These are phyloP conservation scores for Funneliformis geosporum DNA, from an alignment of 192 early-diverging fungal genomes.

Conservation along the genomic window DNA sequence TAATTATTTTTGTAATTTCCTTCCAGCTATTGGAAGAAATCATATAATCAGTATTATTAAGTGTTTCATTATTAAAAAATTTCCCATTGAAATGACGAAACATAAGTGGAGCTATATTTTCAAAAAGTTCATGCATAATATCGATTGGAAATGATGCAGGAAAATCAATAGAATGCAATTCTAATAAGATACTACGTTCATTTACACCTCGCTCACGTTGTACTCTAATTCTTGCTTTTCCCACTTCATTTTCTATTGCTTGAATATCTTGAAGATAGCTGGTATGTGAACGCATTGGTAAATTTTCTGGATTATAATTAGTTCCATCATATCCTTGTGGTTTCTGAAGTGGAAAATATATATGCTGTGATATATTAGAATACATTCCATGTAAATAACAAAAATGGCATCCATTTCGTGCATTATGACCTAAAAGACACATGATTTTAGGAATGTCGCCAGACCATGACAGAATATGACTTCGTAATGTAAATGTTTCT, in stretches of 20 bases:
- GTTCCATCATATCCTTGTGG: background rate
- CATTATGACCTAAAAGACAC: background rate
- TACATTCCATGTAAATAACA: background rate
- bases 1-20: too few relatives aligned
- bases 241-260: background rate
- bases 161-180: too few relatives aligned
- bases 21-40: too few relatives aligned
- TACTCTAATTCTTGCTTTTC: background rate
- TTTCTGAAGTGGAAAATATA: background rate
- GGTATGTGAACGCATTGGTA: background rate
- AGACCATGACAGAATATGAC: background rate
- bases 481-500: background rate
- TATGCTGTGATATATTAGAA: background rate
- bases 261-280: slow-evolving; percentile 1
- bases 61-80: too few relatives aligned
- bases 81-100: too few relatives aligned
- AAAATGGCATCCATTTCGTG: background rate
- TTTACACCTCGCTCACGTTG: background rate
- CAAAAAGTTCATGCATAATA: too few relatives aligned
- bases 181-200: too few relatives aligned
- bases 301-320: background rate
- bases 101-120: too few relatives aligned
- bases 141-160: too few relatives aligned
- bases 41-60: too few relatives aligned
- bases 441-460: background rate